Conservation (phyloP, 2,329 filamentous ascomycete genomes). For the Cucurbitaria berberidis region DNA sequence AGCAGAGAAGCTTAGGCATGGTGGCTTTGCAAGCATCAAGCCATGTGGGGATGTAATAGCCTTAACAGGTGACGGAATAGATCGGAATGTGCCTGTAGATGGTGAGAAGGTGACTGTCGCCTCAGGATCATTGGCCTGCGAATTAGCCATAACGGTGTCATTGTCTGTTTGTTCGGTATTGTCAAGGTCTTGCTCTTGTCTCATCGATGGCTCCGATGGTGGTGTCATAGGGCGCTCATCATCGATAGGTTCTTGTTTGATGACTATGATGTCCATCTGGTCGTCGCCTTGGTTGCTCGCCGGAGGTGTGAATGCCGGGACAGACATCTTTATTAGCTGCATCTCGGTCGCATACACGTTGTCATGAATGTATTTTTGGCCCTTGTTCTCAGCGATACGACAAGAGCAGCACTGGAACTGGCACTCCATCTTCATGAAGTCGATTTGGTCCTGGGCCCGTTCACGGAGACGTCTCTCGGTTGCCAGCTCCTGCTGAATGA, state of each 20-base stretch:
- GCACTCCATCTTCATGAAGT: constrained; percentile 79
- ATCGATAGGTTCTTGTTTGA: constrained; percentile 29
- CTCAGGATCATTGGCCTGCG: constrained; percentile 21
- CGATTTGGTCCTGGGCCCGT: constrained; percentile 73
- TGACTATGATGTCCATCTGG: constrained; percentile 39
- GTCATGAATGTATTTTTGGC: constrained; percentile 50
- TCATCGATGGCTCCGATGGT: constrained; percentile 16
- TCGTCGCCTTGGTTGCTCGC: constrained; percentile 66
- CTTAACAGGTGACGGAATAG: constrained; percentile 41
- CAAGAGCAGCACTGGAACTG: constrained; percentile 71
- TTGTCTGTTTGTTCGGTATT: constrained; percentile 10
- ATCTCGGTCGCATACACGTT: constrained; percentile 44
- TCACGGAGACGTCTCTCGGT: constrained; percentile 66
- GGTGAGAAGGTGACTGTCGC: constrained; percentile 44
- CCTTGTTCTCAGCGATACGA: constrained; percentile 49
- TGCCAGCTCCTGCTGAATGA: constrained; percentile 59
- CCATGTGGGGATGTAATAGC: constrained; percentile 10
- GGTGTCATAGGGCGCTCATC: constrained; percentile 30
- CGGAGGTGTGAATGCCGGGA: constrained; percentile 65
- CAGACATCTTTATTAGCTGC: constrained; percentile 49
- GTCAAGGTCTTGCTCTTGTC: not conserved
- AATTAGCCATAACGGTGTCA: constrained; percentile 15
- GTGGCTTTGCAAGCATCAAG: constrained; percentile 20
- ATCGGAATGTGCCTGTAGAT: constrained; percentile 47
- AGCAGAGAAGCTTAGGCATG: constrained; percentile 16